Conservation (phyloP, 805 yeast species). For the Sugiyamaella americana region DNA sequence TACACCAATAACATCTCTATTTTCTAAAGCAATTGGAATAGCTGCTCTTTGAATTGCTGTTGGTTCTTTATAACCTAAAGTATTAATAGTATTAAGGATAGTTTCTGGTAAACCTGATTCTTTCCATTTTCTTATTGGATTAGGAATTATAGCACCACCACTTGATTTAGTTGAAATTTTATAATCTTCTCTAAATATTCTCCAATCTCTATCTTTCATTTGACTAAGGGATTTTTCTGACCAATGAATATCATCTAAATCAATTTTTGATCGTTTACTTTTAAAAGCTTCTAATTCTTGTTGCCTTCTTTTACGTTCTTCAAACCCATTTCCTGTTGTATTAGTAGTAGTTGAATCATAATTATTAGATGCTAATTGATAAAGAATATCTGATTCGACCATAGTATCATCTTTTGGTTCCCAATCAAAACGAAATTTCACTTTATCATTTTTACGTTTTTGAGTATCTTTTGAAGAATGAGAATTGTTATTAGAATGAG, state of each 20-base stretch:
- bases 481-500: conserved; percentile 7
- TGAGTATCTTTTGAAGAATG: conserved; percentile 13
- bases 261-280: conserved; percentile 12
- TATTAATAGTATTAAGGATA: conserved; percentile 31
- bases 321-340: conserved; percentile 15
- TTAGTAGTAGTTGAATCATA: neutral
- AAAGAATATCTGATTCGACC: conserved; percentile 38
- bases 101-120: conserved; percentile 50
- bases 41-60: conserved; percentile 91
- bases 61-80: conserved; percentile 52
- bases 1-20: conserved; percentile 73
- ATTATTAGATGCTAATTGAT: conserved; percentile 9
- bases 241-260: conserved; percentile 50
- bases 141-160: conserved; percentile 28
- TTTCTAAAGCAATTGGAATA: conserved; percentile 58
- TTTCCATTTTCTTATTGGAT: conserved; percentile 71
- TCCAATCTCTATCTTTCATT: conserved; percentile 86
- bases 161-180: conserved; percentile 51
- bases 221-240: conserved; percentile 50
- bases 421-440: conserved; percentile 64
- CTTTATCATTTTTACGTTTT: conserved; percentile 10
- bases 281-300: conserved; percentile 22
- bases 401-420: conserved; percentile 61
- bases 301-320: conserved; percentile 20
- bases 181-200: conserved; percentile 74